Evolutionary conservation across 2,329 filamentous ascomycete genomes (phyloP).

Genomic region (Diaporthe velutina): DNA sequence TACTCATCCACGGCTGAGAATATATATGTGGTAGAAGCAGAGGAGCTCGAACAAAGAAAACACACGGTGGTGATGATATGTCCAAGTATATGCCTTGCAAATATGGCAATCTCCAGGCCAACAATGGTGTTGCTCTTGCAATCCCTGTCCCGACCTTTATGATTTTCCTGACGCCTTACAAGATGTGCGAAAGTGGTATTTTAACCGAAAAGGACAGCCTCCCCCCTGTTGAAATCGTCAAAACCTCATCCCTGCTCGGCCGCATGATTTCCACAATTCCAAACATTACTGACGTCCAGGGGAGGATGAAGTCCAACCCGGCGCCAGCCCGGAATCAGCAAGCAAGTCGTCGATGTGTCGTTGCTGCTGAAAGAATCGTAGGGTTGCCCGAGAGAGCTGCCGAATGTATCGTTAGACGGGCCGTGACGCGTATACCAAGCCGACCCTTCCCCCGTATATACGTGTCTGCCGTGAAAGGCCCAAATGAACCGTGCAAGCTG

Average conservation of each 20-base stretch:
- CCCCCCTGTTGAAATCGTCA: neutral
- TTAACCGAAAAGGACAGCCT: neutral
- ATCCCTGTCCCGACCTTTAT: conserved; percentile 27
- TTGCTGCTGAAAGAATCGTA: conserved; percentile 24
- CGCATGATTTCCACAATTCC: conserved; percentile 19
- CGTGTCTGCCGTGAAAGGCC: conserved; percentile 14
- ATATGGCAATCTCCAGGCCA: conserved; percentile 21
- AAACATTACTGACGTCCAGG: conserved; percentile 34
- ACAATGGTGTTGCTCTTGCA: conserved; percentile 15
- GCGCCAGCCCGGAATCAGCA: conserved; percentile 29
- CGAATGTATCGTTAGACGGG: conserved; percentile 34
- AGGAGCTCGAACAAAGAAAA: conserved; percentile 8
- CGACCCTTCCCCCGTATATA: conserved; percentile 9
- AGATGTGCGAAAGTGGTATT: conserved; percentile 25
- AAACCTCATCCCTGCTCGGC: conserved; percentile 18
- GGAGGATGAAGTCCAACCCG: conserved; percentile 18
- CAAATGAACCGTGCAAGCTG: conserved; percentile 31
- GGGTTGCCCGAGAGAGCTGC: conserved; percentile 14
- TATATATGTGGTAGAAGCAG: conserved; percentile 21
- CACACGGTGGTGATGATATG: conserved; percentile 26
- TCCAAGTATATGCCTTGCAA: conserved; percentile 25
- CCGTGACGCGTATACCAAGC: conserved; percentile 36
- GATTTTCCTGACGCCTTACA: conserved; percentile 27
- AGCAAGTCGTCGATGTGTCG: conserved; percentile 18
- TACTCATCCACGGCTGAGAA: conserved; percentile 4